Evolutionary conservation across 163 green algal species (phyloP), one percentile per base, ranked within the genome.

Genomic region (Chloroidium sp.): DNA sequence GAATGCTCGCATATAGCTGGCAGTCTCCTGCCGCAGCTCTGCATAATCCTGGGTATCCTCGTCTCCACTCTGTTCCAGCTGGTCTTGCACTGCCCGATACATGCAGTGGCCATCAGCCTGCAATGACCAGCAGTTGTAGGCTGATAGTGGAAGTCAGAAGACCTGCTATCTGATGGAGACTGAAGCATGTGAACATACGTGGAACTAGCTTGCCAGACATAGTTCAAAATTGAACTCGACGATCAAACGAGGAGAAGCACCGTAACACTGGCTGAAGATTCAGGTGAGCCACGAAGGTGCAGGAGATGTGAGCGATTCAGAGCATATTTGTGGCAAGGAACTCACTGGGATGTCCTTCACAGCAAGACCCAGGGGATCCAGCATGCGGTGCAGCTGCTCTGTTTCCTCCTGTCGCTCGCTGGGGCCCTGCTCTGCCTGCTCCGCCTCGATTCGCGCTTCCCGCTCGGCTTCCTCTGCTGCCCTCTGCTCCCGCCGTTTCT

Each of bases 51-150:
- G 12, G 8, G 69, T 59, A 36, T 13, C 8, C 12, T 74, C 61
- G 68, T 0, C 14, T 67, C 78, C n/a, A 36, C 59, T 75, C 69
- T 60, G 62, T 74, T 77, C 64, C 74, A 96, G 85, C 87, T 97
- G 93, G 79, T 96, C 88, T 75, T 92, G 92, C 1, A 99, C 64
- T 0, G 95, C 89, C n/a, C 93, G 89, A 87, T 97, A 99, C 84
- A 99, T 80, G 87, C 96, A 99, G 92, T 99, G 93, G 0, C 96
- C 96, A 82, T 99, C 96, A 10, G 96, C 88, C 86, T 93, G 86
- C 8, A 3, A 76, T n/a, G 8, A 74, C 10, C 6, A n/a, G 6
- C 67, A n/a, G 6, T 74, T 74, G 10, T 8, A n/a, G 67, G 8
- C 6, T 74, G 10, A 8, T 74, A 8, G 36, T 36, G 36, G 36